A percentile compares a stretch with the other conserved stretches of the same genome.
Conservation (phyloP, 306 rosid genomes). For the Delonix regia region DNA sequence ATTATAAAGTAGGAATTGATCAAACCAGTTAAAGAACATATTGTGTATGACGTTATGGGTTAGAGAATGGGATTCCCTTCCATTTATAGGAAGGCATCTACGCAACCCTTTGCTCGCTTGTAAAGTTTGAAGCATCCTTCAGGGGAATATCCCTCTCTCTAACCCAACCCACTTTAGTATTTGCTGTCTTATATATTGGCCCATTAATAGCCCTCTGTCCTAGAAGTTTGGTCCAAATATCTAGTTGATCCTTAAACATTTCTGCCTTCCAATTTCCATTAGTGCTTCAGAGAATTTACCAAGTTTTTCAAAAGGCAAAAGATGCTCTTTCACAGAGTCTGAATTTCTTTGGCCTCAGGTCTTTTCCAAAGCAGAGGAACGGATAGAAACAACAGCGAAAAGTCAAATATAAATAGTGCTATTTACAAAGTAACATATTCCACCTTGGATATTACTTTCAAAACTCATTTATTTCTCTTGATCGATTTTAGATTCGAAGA, state of each 20-base stretch:
- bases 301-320: constrained; percentile 10
- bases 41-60: not conserved
- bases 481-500: constrained; percentile 36
- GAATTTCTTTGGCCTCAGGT: constrained; percentile 29
- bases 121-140: constrained; percentile 18
- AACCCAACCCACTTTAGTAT: not conserved
- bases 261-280: constrained; percentile 19
- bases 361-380: constrained; percentile 24
- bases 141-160: constrained; percentile 39
- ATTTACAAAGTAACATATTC: constrained; percentile 16
- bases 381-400: not conserved
- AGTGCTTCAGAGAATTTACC: not conserved
- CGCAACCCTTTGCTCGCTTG: not conserved
- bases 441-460: constrained; percentile 9
- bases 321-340: constrained; percentile 24
- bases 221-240: constrained; percentile 2
- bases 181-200: not conserved
- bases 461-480: constrained; percentile 34
- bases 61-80: constrained; percentile 23
- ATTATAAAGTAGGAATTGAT: not conserved
- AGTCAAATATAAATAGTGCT: not conserved
- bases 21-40: not conserved
- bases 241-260: not conserved
- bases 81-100: not conserved
- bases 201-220: not conserved